Conservation (phyloP, 2,329 filamentous ascomycete genomes). For the Pseudopithomyces chartarum region DNA sequence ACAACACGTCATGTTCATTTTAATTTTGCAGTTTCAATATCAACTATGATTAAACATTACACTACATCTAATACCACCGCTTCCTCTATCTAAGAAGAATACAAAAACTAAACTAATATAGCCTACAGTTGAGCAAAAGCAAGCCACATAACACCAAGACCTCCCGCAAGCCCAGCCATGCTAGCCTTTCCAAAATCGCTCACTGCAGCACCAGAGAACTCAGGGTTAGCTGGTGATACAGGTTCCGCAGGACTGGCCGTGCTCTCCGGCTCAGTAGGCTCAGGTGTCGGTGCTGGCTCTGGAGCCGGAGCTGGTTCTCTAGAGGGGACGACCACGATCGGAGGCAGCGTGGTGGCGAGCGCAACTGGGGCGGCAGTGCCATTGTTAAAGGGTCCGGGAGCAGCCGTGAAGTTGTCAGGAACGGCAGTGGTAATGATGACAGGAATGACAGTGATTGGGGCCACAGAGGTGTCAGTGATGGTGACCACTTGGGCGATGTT, state of each 20-base stretch:
- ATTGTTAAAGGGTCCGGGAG: slow-evolving; percentile 11
- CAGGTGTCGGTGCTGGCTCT: neutral
- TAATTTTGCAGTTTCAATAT: too few relatives aligned
- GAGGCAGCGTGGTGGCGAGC: slow-evolving; percentile 7
- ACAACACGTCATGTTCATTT: too few relatives aligned
- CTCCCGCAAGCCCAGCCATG: slow-evolving; percentile 15
- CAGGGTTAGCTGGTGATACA: slow-evolving; percentile 12
- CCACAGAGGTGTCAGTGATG: slow-evolving; percentile 2
- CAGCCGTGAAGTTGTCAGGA: slow-evolving; percentile 6
- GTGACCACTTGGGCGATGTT: slow-evolving; percentile 8
- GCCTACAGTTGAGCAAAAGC: slow-evolving; percentile 26
- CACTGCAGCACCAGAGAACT: slow-evolving; percentile 17
- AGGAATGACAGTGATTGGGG: neutral
- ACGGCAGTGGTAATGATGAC: slow-evolving; percentile 1
- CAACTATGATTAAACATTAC: neutral
- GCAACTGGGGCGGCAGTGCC: slow-evolving; percentile 5
- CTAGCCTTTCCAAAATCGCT: slow-evolving; percentile 9
- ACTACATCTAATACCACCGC: neutral
- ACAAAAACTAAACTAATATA: neutral
- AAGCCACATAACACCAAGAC: slow-evolving; percentile 26
- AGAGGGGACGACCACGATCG: slow-evolving; percentile 6
- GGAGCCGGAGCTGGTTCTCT: neutral
- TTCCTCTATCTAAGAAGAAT: neutral
- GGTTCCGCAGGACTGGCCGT: neutral
- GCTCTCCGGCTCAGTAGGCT: neutral